A percentile compares a stretch with the other conserved stretches of the same genome.
Conservation (phyloP, 2,329 filamentous ascomycete genomes). For the Apiospora arundinis region DNA sequence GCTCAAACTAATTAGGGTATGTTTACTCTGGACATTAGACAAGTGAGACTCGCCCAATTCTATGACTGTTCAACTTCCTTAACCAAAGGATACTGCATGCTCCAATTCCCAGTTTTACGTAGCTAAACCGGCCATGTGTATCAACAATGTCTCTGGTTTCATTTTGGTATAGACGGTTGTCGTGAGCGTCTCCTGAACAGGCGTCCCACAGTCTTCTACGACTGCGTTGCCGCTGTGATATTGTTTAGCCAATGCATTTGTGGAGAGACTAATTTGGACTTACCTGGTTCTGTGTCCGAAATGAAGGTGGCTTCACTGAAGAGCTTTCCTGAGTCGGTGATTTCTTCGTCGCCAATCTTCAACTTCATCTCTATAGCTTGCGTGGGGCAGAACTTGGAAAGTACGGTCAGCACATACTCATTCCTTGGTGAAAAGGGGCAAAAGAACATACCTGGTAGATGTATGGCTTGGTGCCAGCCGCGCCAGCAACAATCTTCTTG, state of each 20-base stretch:
- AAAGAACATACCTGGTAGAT: constrained; percentile 83
- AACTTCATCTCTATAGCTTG: constrained; percentile 77
- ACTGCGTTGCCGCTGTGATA: constrained; percentile 2
- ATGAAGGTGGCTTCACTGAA: constrained; percentile 98
- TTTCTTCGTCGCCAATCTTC: constrained; percentile 81
- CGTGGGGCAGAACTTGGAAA: constrained; percentile 66
- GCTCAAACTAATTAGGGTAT: constrained; percentile 18
- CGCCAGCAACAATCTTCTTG: constrained; percentile 88
- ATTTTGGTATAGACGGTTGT: neutral
- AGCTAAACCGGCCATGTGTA: neutral
- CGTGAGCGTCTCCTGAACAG: neutral
- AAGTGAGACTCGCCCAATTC: neutral
- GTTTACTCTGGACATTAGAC: neutral
- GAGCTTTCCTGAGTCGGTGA: constrained; percentile 76
- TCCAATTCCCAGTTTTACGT: neutral
- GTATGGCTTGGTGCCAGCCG: constrained; percentile 92
- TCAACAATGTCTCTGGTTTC: neutral
- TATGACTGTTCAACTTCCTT: neutral
- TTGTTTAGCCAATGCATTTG: neutral
- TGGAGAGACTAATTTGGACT: neutral
- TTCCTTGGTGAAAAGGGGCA: no score
- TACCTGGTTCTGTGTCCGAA: constrained; percentile 52
- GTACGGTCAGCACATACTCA: constrained; percentile 21
- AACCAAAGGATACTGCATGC: neutral
- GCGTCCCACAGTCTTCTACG: constrained; percentile 13